Conservation (phyloP, 352 stramenopile species). For the Phytophthora hybrid region DNA sequence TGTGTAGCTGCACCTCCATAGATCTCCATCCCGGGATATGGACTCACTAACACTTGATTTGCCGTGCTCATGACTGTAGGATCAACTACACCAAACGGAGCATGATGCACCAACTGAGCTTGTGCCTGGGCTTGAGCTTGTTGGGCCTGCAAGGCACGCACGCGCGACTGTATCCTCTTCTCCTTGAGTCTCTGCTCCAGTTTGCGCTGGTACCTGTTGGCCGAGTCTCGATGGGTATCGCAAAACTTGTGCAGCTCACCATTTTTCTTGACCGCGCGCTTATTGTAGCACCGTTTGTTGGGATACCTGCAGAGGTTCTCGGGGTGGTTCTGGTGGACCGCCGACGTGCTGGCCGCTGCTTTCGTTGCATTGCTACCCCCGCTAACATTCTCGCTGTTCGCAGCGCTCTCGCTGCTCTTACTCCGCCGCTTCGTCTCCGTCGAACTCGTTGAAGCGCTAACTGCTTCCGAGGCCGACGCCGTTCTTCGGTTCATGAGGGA, state of each 20-base stretch:
- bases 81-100: constrained; percentile 6
- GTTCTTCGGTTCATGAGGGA: constrained; percentile 37
- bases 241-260: constrained; percentile 77
- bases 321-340: constrained; percentile 35
- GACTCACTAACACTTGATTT: constrained; percentile 19
- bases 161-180: constrained; percentile 41
- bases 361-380: constrained; percentile 22
- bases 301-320: constrained; percentile 62
- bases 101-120: constrained; percentile 25
- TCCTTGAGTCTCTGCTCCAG: constrained; percentile 55
- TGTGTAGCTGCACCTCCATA: constrained; percentile 9
- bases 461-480: constrained; percentile 24
- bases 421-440: constrained; percentile 27
- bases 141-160: constrained; percentile 36
- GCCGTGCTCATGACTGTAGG: constrained; percentile 1
- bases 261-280: constrained; percentile 71
- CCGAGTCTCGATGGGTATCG: constrained; percentile 61
- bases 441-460: constrained; percentile 18
- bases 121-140: constrained; percentile 31
- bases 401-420: constrained; percentile 26
- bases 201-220: constrained; percentile 72
- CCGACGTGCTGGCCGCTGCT: constrained; percentile 16
- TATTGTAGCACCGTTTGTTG: constrained; percentile 70
- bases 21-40: constrained; percentile 28
- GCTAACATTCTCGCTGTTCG: constrained; percentile 38